Evolutionary conservation across 2,329 filamentous ascomycete genomes (phyloP).

Genomic region (Sarocladium brachiariae): DNA sequence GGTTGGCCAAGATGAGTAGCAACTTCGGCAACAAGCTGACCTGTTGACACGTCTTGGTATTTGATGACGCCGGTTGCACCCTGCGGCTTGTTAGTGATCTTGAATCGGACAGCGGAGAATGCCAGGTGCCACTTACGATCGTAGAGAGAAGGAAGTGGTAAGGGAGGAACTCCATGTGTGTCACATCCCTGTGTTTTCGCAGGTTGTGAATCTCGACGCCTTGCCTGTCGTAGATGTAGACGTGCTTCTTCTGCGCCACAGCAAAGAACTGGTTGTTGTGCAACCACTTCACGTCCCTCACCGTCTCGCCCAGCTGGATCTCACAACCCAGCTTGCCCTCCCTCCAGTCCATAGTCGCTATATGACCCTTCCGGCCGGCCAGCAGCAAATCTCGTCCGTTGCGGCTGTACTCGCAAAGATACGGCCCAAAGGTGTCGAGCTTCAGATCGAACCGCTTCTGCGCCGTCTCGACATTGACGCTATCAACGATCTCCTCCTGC

Average conservation of each 20-base stretch:
- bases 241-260: constrained; percentile 91
- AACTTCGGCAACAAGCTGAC: constrained; percentile 78
- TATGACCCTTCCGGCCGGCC: constrained; percentile 84
- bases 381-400: constrained; percentile 83
- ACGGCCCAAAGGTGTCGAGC: constrained; percentile 76
- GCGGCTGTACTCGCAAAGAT: constrained; percentile 79
- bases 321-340: constrained; percentile 88
- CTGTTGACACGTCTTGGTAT: constrained; percentile 93
- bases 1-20: constrained; percentile 80
- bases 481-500: constrained; percentile 74
- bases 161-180: constrained; percentile 89
- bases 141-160: constrained; percentile 94
- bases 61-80: constrained; percentile 79
- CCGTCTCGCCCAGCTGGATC: constrained; percentile 81
- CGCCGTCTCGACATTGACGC: constrained; percentile 74
- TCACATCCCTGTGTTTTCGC: constrained; percentile 83
- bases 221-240: constrained; percentile 90
- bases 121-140: constrained; percentile 48
- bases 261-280: constrained; percentile 95
- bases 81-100: constrained; percentile 26
- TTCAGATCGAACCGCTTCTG: constrained; percentile 91
- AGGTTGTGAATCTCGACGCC: constrained; percentile 91
- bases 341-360: constrained; percentile 95
- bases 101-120: accelerated
- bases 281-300: constrained; percentile 84